A percentile compares a stretch with the other conserved stretches of the same genome.
These are phyloP conservation scores for Brassica balearica DNA, from an alignment of 441 rosid genomes.

Conservation along the genomic window DNA sequence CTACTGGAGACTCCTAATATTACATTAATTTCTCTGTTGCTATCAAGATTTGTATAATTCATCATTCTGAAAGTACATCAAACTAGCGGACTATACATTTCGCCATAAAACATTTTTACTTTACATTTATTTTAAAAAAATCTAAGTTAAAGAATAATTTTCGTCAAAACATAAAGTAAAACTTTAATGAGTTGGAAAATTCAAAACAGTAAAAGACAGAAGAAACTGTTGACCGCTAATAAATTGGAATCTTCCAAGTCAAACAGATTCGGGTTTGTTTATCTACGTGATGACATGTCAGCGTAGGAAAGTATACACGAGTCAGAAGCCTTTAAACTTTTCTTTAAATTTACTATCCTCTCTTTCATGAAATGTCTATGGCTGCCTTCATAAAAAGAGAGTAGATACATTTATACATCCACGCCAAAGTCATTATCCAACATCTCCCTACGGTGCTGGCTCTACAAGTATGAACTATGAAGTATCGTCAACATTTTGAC, in stretches of 20 bases:
- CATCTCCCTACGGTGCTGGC: conserved; percentile 2
- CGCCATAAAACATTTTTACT: background rate
- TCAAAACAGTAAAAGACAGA: background rate
- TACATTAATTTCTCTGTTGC: background rate
- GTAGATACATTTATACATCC: background rate
- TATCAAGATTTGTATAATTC: background rate
- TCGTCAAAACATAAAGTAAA: background rate
- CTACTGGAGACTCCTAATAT: conserved; percentile 20
- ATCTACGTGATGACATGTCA: conserved; percentile 30
- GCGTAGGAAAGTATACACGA: background rate
- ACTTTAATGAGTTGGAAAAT: background rate
- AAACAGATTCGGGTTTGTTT: conserved; percentile 23
- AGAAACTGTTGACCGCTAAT: conserved; percentile 18
- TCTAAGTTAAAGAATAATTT: background rate
- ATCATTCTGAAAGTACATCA: background rate
- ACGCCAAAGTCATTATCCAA: background rate
- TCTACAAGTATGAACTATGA: background rate
- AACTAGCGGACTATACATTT: background rate
- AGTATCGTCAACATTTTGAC: conserved; percentile 16
- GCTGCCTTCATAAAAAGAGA: background rate
- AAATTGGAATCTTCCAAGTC: conserved; percentile 35
- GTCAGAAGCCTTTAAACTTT: background rate
- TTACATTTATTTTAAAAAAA: background rate
- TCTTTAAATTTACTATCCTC: background rate
- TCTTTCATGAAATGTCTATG: background rate